Evolutionary conservation across 1,284 basidiomycete genomes (phyloP), one percentile per base, ranked within the genome.

Genomic region (Termitomyces sp.): DNA sequence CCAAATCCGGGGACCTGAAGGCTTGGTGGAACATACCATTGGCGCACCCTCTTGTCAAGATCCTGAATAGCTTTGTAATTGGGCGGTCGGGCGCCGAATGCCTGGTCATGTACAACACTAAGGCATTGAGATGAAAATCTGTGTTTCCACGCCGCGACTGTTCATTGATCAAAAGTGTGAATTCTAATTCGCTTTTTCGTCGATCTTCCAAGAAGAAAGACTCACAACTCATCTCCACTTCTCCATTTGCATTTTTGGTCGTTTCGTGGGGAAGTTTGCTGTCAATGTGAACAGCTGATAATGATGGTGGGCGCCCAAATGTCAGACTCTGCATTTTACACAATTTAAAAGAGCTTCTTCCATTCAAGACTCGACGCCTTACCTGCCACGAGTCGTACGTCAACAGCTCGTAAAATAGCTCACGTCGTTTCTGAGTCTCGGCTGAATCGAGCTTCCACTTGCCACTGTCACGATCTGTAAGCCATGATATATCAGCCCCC

Each of bases 341-440:
- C 33, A 5, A 5, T 54, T 40, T 28, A 21, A 49, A 31, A 26
- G 47, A 49, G 38, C 31, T 42, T 40, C 47, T 46, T 59, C 50
- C 10, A 43, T 53, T 47, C 19, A 52, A 9, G 24, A 24, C 24
- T 6, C n/a, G 9, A 30, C 10, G 36, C 28, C 71, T 58, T 61
- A 83, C 84, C 81, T 85, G 83, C 83, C 82, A 86, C 2, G 81
- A 82, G 64, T 87, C 84, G 60, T 86, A 86, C 7, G 80, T 82
- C 60, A 81, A 74, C 41, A 86, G 69, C 62, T 87, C 84, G 70
- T 83, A 85, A 58, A 86, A 77, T 15, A 87, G 69, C 58, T 78
- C 78, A 19, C 85, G 77, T 55, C 86, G 75, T 63, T 77, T 77
- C 56, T 80, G 76, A 0, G 84, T 81, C 66, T 88, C 84, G 53